Evolutionary conservation across 192 early-diverging fungal genomes (phyloP), one percentile per base, ranked within the genome.

Genomic region (Coemansia sp.): DNA sequence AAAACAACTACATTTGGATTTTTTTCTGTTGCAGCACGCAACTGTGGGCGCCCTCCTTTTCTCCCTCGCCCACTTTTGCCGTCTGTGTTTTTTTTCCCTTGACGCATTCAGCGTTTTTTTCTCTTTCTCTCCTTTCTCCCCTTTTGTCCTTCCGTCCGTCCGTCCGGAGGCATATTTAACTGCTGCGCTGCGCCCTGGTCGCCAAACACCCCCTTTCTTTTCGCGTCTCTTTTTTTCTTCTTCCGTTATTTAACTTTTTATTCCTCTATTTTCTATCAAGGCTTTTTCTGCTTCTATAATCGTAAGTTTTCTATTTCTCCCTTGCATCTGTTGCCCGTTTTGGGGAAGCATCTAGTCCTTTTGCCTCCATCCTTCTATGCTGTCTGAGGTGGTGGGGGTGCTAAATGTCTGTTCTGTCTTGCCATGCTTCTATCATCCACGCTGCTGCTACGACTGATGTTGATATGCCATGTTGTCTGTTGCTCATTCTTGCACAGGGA

Each of bases 111-210:
- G 40, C 21, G 45, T 40, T 48, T 68, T 74, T 74, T 75, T 63
- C 26, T 6, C 15, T 11, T 47, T 16, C n/a, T 45, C 61, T 49
- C 47, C 56, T 47, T 51, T 58, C 26, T 26, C 26, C 26, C 26
- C 26, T 26, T 26, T 26, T 26, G 26, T 26, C 26, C 26, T 26
- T 26, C 26, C 26, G 26, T 26, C 26, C 26, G 26, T 56, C 61
- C 63, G 66, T 62, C 57, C 18, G 49, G 57, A 45, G 67, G 41
- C 62, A 68, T 76, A 76, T 76, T 62, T 76, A 76, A 76, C 59
- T 22, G 47, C 67, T 64, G 40, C n/a, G 65, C 64, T 63, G 73
- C 73, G 73, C 73, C 66, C 73, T 70, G 45, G 57, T 42, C 21
- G 49, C 39, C 39, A 52, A 56, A 45, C 43, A 56, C 46, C 51